Evolutionary conservation across 1,284 basidiomycete species (phyloP).

Genomic region (Rhodotorula glutinis): DNA sequence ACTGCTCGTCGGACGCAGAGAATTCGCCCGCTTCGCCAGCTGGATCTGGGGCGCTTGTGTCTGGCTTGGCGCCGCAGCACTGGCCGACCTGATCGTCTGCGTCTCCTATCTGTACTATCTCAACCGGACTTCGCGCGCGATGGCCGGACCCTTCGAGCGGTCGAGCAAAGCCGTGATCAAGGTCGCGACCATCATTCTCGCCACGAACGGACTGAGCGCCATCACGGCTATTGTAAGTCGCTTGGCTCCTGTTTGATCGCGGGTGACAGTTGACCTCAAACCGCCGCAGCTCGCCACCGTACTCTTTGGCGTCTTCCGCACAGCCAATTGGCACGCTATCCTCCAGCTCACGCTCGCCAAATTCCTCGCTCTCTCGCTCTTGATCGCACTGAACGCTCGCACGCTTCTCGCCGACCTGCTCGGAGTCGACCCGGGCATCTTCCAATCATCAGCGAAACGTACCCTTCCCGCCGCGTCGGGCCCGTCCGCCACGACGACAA

Average conservation of each 20-base stretch:
- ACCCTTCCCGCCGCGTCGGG: neutral
- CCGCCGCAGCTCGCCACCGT: conserved; percentile 16
- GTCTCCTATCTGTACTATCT: conserved; percentile 14
- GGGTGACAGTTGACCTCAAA: no score
- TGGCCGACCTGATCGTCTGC: conserved; percentile 8
- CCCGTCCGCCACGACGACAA: neutral
- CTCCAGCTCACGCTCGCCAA: conserved; percentile 15
- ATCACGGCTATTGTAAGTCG: conserved; percentile 10
- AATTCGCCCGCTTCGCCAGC: neutral
- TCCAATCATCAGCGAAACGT: conserved; percentile 2
- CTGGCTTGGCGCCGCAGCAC: conserved; percentile 15
- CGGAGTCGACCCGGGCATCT: conserved; percentile 11
- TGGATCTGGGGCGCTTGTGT: conserved; percentile 11
- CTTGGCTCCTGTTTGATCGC: no score
- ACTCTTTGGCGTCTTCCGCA: conserved; percentile 10
- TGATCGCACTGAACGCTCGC: conserved; percentile 20
- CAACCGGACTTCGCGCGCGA: conserved; percentile 4
- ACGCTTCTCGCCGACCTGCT: conserved; percentile 20
- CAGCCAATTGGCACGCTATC: conserved; percentile 19
- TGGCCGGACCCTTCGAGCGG: conserved; percentile 24
- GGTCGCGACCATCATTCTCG: conserved; percentile 16
- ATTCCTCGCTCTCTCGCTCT: conserved; percentile 24
- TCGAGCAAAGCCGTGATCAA: conserved; percentile 10
- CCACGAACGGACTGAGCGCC: conserved; percentile 17
- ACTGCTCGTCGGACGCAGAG: neutral